A percentile compares a stretch with the other conserved stretches of the same genome.
These are phyloP conservation scores for Pythium aphanidermatum DNA, from an alignment of 352 stramenopile genomes.

Conservation along the genomic window DNA sequence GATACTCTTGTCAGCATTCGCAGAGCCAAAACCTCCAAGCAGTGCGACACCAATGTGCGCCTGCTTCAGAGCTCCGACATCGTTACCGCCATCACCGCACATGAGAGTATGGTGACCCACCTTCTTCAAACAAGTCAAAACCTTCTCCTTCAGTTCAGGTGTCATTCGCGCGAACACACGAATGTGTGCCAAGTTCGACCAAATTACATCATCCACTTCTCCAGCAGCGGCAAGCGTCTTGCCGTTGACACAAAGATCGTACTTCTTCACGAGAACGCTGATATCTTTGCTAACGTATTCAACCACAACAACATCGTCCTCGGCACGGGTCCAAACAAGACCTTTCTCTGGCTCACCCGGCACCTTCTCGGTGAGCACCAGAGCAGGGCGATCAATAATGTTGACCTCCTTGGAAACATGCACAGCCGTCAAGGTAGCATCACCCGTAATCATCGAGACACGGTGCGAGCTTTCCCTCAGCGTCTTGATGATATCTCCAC, in stretches of 20 bases:
- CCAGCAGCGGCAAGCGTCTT: conserved; percentile 63
- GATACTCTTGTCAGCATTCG: conserved; percentile 84
- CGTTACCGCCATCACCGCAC: conserved; percentile 98
- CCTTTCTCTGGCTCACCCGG: conserved; percentile 14
- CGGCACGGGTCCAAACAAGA: conserved; percentile 77
- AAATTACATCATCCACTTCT: conserved; percentile 82
- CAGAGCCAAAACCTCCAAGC: conserved; percentile 74
- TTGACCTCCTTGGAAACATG: conserved; percentile 95
- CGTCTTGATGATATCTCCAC: conserved; percentile 89
- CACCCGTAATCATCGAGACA: conserved; percentile 99
- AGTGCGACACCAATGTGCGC: conserved; percentile 83
- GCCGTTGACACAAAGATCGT: conserved; percentile 82
- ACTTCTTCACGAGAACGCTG: conserved; percentile 57
- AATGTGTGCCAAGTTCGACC: conserved; percentile 71
- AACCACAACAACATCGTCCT: conserved; percentile 62
- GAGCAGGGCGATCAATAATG: conserved; percentile 80
- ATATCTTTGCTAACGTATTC: conserved; percentile 67
- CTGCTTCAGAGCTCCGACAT: conserved; percentile 95
- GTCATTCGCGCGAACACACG: conserved; percentile 96
- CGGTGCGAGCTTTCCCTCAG: conserved; percentile 89
- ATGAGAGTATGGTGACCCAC: conserved; percentile 93
- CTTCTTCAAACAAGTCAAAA: conserved; percentile 94
- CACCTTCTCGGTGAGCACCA: conserved; percentile 67
- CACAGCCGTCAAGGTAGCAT: conserved; percentile 95
- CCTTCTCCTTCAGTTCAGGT: conserved; percentile 95